phyloP scores from a whole-genome alignment of 139 green algal species.

The Tetradesmus lagerheimii region DNA sequence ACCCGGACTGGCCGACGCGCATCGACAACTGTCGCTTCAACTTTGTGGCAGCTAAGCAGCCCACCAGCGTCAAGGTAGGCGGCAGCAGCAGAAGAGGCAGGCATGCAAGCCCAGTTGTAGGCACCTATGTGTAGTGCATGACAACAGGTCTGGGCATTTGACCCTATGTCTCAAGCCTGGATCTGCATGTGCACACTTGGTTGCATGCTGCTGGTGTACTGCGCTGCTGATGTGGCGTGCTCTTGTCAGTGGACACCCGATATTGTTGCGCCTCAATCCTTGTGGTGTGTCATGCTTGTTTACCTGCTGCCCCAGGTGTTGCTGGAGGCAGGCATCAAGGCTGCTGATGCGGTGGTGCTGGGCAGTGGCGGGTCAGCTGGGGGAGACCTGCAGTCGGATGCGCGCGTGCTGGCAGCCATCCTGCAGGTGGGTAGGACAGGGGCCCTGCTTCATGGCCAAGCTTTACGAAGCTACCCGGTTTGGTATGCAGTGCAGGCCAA shows the following conservation, averaged over 20 bases:
- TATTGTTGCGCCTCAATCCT: too few relatives aligned
- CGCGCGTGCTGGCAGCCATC: slow-evolving; percentile 51
- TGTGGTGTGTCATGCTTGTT: not conserved
- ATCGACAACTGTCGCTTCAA: slow-evolving; percentile 32
- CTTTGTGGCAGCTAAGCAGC: slow-evolving; percentile 21
- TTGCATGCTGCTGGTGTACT: not conserved
- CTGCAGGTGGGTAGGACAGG: slow-evolving; percentile 48
- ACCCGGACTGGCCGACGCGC: not conserved
- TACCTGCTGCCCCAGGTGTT: slow-evolving; percentile 25
- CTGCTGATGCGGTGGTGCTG: slow-evolving; percentile 61
- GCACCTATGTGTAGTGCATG: too few relatives aligned
- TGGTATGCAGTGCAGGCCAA: too few relatives aligned
- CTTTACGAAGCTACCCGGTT: too few relatives aligned
- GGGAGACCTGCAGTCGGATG: slow-evolving; percentile 56
- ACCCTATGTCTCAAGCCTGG: too few relatives aligned
- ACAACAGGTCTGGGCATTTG: too few relatives aligned
- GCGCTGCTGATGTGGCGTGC: too few relatives aligned
- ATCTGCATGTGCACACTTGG: too few relatives aligned
- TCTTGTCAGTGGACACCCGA: too few relatives aligned
- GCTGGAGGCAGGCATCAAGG: slow-evolving; percentile 67
- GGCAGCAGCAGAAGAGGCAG: not conserved
- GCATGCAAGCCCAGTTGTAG: not conserved
- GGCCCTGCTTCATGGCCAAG: too few relatives aligned
- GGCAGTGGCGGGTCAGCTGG: not conserved
- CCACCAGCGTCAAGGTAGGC: slow-evolving; percentile 35